Evolutionary conservation across 345 rosid species (phyloP), one percentile per base, ranked within the genome.

Genomic region (Boechera stricta): DNA sequence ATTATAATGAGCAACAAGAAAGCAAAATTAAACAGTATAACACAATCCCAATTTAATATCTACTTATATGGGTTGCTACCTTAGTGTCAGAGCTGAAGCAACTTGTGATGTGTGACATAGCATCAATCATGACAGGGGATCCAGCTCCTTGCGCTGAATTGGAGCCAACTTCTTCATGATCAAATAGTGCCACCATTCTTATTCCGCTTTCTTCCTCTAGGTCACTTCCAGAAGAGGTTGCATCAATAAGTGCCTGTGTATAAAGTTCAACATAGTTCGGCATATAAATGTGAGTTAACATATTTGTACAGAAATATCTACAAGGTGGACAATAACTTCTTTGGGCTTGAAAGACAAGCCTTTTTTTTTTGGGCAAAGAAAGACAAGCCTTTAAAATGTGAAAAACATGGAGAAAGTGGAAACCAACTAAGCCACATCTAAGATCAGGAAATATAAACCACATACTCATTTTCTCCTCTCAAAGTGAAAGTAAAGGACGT

Each of bases 151-250:
- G 97, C 18, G 98, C 98, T 71, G 99, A 95, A 63, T 79, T 16
- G 72, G 99, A 95, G 51, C 98, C 99, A 71, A 93, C 92, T 86
- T 95, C 99, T 74, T 95, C 97, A 9, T 95, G 98, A 85, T 95
- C 99, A 84, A 93, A 95, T 78, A 95, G 68, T 45, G 98, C 98
- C 81, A 95, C 92, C 94, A 93, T 79, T 86, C 98, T 91, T 69
- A 95, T 91, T 65, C 94, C 93, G 74, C 77, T 82, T 86, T 93
- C 99, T 47, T 87, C 80, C 73, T 87, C 87, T 64, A 95, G 91
- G 82, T 87, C 84, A 28, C 85, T 81, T 62, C 67, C 89, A 57
- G 90, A 86, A 64, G 94, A 86, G 21, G 97, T 84, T 69, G 89
- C 81, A 80, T 93, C 98, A 47, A 95, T 87, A 78, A 95, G 79